phyloP scores from a whole-genome alignment of 1,139 yeast species.

The Citeromyces hawaiiensis region DNA sequence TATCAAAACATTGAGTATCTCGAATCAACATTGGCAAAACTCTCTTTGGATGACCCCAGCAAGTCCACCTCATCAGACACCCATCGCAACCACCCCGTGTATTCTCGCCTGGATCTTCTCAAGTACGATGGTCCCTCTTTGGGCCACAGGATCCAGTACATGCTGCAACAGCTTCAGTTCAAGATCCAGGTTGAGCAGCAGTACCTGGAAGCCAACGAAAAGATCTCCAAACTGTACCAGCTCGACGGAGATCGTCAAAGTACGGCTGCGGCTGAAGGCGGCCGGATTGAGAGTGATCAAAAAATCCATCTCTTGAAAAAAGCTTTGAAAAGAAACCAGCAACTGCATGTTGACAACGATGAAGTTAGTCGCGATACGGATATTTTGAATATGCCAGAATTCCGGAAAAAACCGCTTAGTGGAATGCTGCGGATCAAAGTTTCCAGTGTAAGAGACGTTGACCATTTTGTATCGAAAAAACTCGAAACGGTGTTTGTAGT shows the following conservation, averaged over 20 bases:
- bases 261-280: slow-evolving; percentile 82
- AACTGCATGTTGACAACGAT: slow-evolving; percentile 66
- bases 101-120: slow-evolving; percentile 65
- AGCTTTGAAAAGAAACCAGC: slow-evolving; percentile 77
- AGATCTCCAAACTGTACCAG: slow-evolving; percentile 71
- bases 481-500: slow-evolving; percentile 72
- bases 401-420: slow-evolving; percentile 69
- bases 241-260: slow-evolving; percentile 85
- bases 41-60: slow-evolving; percentile 26
- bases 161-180: slow-evolving; percentile 89
- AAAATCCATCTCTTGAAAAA: slow-evolving; percentile 75
- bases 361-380: slow-evolving; percentile 52
- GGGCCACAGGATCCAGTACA: slow-evolving; percentile 90
- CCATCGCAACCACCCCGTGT: slow-evolving; percentile 24
- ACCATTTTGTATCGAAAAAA: slow-evolving; percentile 65
- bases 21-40: slow-evolving; percentile 60
- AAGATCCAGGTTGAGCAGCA: slow-evolving; percentile 89
- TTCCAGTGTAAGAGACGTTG: slow-evolving; percentile 75
- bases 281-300: slow-evolving; percentile 72
- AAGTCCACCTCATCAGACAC: neutral
- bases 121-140: slow-evolving; percentile 90
- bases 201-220: slow-evolving; percentile 85
- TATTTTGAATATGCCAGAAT: slow-evolving; percentile 50
- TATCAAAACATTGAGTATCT: slow-evolving; percentile 83
- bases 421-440: slow-evolving; percentile 66